Percentiles rank a stretch among this genome's conserved stretches.
Evolutionary conservation across 331 rosid genomes (phyloP).

Genomic region (Quercus tomentella): DNA sequence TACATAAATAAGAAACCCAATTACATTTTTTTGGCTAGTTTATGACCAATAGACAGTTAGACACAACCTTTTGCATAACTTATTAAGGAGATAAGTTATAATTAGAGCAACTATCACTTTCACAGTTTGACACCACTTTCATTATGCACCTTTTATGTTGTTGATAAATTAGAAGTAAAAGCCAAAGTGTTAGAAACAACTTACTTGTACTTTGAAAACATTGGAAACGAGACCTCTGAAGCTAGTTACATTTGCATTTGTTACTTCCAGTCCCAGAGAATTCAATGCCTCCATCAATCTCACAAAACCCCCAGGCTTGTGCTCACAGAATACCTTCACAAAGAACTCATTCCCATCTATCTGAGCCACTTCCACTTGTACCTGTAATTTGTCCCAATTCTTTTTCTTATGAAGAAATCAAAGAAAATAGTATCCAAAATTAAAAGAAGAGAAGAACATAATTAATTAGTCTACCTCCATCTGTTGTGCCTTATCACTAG

Average conservation of each 20-base stretch:
- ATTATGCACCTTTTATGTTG: too few relatives aligned
- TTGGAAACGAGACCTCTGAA: constrained; percentile 78
- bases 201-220: constrained; percentile 79
- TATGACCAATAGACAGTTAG: too few relatives aligned
- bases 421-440: neutral
- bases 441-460: neutral
- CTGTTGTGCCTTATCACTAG: constrained; percentile 62
- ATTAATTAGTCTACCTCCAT: constrained; percentile 65
- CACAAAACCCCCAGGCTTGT: constrained; percentile 73
- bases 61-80: too few relatives aligned
- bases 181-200: neutral
- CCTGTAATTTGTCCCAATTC: constrained; percentile 38
- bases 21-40: too few relatives aligned
- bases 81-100: too few relatives aligned
- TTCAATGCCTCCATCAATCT: constrained; percentile 79
- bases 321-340: constrained; percentile 83
- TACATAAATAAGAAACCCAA: neutral
- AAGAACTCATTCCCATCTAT: constrained; percentile 75
- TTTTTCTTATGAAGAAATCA: neutral
- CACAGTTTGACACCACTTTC: too few relatives aligned
- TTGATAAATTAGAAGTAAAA: neutral
- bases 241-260: constrained; percentile 78
- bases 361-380: constrained; percentile 86
- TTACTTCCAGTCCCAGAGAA: constrained; percentile 62
- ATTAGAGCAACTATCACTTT: too few relatives aligned